Evolutionary conservation across 345 rosid genomes (phyloP), one percentile per base, ranked within the genome.

Genomic region (Passiflora organensis): DNA sequence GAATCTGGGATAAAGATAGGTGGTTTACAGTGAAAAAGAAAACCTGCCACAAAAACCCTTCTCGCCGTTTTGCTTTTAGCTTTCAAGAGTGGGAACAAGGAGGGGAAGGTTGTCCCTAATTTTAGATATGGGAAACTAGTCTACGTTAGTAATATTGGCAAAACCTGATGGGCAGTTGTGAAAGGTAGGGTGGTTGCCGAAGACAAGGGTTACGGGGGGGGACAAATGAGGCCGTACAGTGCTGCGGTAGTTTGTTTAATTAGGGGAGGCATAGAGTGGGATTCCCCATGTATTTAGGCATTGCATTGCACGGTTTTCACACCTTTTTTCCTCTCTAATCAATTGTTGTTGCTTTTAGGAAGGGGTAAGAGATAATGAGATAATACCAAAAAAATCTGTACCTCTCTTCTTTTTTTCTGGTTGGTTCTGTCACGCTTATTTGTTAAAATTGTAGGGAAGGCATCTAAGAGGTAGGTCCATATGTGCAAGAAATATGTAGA

Each of bases 11-110:
- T 15, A 13, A 32, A 32, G 18, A 49, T 56, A 28, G 45, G 58
- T 14, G 41, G 43, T 58, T 2, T 58, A 64, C 34, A 39, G 43
- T 4, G 12, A 39, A 39, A 14, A 39, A 39, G 12, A 39, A 70
- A 50, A 22, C 77, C 65, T 72, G 59, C 75, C 8, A 72, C 62
- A 12, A 15, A 44, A 52, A 60, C 56, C 49, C 61, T 28, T 44
- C 62, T 32, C 67, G 48, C 53, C 8, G 3, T 8, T 28, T 8
- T 2, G 34, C 66, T 70, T 51, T 64, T 41, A 36, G 71, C 78
- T 69, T 77, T 77, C 41, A 58, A 70, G 78, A 51, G 73, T 67
- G 64, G 62, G 0, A 55, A 59, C 65, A 47, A 66, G 59, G 65
- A 55, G 68, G 63, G 21, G 69, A n/a, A 22, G 13, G 15, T 28